Evolutionary conservation across 192 early-diverging fungal species (phyloP), one percentile per base, ranked within the genome.

Genomic region (Oehlia diaphana): DNA sequence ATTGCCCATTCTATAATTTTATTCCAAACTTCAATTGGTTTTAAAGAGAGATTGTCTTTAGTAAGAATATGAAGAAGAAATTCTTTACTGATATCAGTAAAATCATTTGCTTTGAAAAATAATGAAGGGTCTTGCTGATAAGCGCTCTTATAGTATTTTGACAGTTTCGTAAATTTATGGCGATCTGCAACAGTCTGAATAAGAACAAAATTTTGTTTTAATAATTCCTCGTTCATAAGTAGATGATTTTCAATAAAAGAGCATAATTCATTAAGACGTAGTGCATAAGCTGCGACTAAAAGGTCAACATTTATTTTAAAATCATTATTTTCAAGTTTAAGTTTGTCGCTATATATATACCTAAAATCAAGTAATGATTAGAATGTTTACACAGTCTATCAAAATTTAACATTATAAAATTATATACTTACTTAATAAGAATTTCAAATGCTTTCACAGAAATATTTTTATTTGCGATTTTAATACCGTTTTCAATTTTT

Each of bases 1-100:
- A 71, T 71, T 3, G 19, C 23, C 69, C 69, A 71, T 44, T 71
- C 69, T 37, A 71, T 21, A n/a, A 71, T 16, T 9, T 44, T 71
- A 44, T n/a, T 9, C 69, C 69, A 71, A 10, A 71, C 8, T 26
- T 64, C 63, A 12, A 64, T 64, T 64, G n/a, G 23, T 64, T 28
- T 28, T 12, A 64, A 64, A 12, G 9, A 13, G 26, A 9, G 26
- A 64, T 64, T 64, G 10, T 13, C 6, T 26, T 64, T 28, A 64
- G 3, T 10, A 64, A n/a, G 26, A 28, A 64, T 64, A 0, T 3
- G 3, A 12, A 64, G 26, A 26, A 64, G 26, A 28, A 23, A 12
- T 26, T 28, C 26, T 26, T 64, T 9, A 10, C 28, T 13, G n/a
- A 64, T 64, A 9, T 7, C 1, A 1, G 8, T 9, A 3, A 64